Evolutionary conservation across 2,329 filamentous ascomycete species (phyloP).

Genomic region (Emergomyces pasteurianus): DNA sequence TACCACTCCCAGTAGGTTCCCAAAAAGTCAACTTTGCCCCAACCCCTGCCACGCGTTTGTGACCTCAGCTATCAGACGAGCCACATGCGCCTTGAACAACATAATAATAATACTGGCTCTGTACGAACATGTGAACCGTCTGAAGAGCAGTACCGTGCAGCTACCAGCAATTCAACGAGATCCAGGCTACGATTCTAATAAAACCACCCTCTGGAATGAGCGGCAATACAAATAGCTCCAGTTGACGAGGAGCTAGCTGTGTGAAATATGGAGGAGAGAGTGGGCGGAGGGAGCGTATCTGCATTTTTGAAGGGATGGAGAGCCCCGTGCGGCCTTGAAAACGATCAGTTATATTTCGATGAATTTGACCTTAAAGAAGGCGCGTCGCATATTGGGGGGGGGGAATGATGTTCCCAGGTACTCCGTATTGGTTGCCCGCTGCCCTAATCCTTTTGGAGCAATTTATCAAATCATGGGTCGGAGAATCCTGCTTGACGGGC

Average conservation of each 20-base stretch:
- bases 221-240: slow-evolving; percentile 47
- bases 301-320: slow-evolving; percentile 65
- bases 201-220: not conserved
- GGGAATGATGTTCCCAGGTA: not conserved
- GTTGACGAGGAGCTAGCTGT: slow-evolving; percentile 54
- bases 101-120: not conserved
- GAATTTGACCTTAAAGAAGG: slow-evolving; percentile 34
- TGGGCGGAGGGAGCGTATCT: slow-evolving; percentile 58
- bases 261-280: slow-evolving; percentile 53
- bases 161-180: not conserved
- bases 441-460: not conserved
- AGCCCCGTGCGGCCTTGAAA: slow-evolving; percentile 61
- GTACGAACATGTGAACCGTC: not conserved
- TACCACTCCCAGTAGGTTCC: too few relatives aligned
- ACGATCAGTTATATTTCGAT: slow-evolving; percentile 65
- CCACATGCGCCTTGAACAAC: not conserved
- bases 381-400: too few relatives aligned
- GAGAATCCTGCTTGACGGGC: not conserved
- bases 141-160: too few relatives aligned
- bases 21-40: too few relatives aligned
- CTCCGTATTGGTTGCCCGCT: not conserved
- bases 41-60: too few relatives aligned
- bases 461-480: not conserved
- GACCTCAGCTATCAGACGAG: too few relatives aligned
- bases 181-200: not conserved